A percentile compares a stretch with the other conserved stretches of the same genome.
Conservation (phyloP, 768 basidiomycete genomes). For the Psilocybe subaeruginosa region DNA sequence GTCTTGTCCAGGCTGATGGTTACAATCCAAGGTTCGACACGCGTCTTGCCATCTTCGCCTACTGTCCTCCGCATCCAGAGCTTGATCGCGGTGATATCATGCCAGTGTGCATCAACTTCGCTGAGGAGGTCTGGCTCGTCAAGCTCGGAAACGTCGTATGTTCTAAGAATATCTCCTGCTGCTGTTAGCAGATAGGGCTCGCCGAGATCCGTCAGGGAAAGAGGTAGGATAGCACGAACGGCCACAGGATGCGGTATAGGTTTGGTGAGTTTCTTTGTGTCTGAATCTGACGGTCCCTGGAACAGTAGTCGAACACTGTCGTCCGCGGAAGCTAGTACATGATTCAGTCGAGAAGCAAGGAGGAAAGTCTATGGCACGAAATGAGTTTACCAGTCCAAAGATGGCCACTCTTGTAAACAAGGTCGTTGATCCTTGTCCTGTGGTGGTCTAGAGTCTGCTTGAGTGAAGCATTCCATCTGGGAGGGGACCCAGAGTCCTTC, state of each 20-base stretch:
- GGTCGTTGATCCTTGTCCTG: constrained; percentile 81
- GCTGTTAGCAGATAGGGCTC: constrained; percentile 83
- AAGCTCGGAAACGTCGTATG: constrained; percentile 75
- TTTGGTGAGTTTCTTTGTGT: constrained; percentile 40
- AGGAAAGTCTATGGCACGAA: not conserved
- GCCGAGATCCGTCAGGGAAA: constrained; percentile 60
- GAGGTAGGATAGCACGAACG: constrained; percentile 75
- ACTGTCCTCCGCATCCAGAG: constrained; percentile 65
- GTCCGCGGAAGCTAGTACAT: constrained; percentile 78
- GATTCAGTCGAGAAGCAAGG: not conserved
- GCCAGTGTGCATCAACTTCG: constrained; percentile 87
- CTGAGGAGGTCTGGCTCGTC: constrained; percentile 72
- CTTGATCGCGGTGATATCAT: constrained; percentile 78
- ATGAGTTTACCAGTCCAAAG: constrained; percentile 80
- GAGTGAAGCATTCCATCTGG: constrained; percentile 54
- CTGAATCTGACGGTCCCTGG: constrained; percentile 35
- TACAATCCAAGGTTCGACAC: constrained; percentile 78
- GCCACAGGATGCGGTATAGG: constrained; percentile 63
- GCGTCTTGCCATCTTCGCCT: constrained; percentile 46
- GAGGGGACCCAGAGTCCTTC: constrained; percentile 34
- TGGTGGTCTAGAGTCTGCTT: constrained; percentile 69
- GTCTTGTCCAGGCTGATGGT: constrained; percentile 88
- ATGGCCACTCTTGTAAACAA: constrained; percentile 66
- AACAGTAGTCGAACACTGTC: constrained; percentile 73
- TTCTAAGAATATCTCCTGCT: constrained; percentile 79